Evolutionary conservation across 257 asterid species (phyloP).

Genomic region (Penstemon newberryi): DNA sequence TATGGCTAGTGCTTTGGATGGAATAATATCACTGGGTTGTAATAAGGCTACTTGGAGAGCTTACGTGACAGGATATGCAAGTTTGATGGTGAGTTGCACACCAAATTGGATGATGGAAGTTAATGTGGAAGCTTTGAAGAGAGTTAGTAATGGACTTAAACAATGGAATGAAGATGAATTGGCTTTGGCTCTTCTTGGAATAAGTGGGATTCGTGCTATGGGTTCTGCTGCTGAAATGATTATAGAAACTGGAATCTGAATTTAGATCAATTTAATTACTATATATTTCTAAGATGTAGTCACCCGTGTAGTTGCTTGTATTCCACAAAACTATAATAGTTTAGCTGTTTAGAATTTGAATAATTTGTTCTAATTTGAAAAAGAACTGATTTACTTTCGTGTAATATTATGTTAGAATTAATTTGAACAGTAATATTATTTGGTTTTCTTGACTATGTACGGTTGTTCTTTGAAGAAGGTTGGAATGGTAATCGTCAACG

Average conservation of each 20-base stretch:
- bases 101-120: slow-evolving; percentile 90
- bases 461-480: not conserved
- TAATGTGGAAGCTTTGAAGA: slow-evolving; percentile 66
- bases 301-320: not conserved
- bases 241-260: slow-evolving; percentile 52
- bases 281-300: not conserved
- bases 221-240: slow-evolving; percentile 95
- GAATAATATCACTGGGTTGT: slow-evolving; percentile 85
- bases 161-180: slow-evolving; percentile 85
- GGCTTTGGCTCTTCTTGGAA: slow-evolving; percentile 73
- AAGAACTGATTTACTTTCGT: too few relatives aligned
- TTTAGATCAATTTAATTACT: not conserved
- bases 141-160: slow-evolving; percentile 72
- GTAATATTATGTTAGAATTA: not conserved
- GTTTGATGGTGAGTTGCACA: slow-evolving; percentile 78
- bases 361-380: not conserved
- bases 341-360: not conserved
- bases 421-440: not conserved
- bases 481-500: not conserved
- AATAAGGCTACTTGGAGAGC: slow-evolving; percentile 78
- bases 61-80: slow-evolving; percentile 67
- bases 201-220: slow-evolving; percentile 75
- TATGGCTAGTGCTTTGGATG: slow-evolving; percentile 72
- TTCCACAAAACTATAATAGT: not conserved
- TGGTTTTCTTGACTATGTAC: not conserved